Conservation (phyloP, 192 early-diverging fungal species). For the Podila epigama region DNA sequence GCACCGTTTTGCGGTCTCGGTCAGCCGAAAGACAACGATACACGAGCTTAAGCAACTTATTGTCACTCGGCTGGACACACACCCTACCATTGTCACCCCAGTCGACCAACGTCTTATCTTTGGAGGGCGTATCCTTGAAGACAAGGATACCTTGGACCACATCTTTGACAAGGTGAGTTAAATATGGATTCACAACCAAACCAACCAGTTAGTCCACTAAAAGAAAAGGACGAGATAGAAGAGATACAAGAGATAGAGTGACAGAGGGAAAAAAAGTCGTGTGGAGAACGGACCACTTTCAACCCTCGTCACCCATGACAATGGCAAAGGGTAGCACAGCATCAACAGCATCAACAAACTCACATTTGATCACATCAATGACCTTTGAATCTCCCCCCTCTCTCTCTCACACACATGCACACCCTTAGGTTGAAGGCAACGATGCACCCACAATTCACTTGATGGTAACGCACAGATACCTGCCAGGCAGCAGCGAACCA, state of each 20-base stretch:
- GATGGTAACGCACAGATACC: conserved; percentile 21
- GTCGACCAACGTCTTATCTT: conserved; percentile 37
- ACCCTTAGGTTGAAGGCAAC: conserved; percentile 21
- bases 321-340: too few relatives aligned
- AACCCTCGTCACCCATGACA: too few relatives aligned
- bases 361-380: too few relatives aligned
- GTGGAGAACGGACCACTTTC: not conserved
- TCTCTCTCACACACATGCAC: not conserved
- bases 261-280: too few relatives aligned
- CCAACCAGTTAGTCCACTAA: not conserved
- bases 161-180: conserved; percentile 38
- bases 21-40: conserved; percentile 18
- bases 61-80: conserved; percentile 20
- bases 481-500: conserved; percentile 1
- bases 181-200: not conserved
- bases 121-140: conserved; percentile 33
- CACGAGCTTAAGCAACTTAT: conserved; percentile 32
- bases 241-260: too few relatives aligned
- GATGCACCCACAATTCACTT: conserved; percentile 29
- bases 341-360: too few relatives aligned
- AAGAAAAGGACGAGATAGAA: not conserved
- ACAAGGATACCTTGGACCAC: conserved; percentile 25
- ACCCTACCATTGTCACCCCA: not conserved
- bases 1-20: conserved; percentile 12
- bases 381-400: not conserved